A percentile compares a stretch with the other conserved stretches of the same genome.
phyloP scores from a whole-genome alignment of 345 rosid genomes.

The Erodium maritimum region DNA sequence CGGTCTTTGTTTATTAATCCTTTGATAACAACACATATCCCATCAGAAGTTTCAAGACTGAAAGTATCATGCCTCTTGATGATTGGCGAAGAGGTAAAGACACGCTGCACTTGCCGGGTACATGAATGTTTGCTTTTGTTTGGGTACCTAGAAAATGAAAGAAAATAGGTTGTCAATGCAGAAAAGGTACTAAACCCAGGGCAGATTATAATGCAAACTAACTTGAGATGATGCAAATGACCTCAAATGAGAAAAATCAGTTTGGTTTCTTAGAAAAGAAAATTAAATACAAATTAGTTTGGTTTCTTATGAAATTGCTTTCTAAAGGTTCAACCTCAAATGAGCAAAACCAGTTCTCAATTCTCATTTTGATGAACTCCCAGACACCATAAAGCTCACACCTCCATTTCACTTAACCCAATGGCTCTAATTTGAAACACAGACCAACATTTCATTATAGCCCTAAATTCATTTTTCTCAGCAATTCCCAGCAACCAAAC shows the following conservation, averaged over 20 bases:
- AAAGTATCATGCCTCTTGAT: constrained; percentile 36
- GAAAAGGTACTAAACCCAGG: neutral
- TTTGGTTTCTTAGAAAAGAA: neutral
- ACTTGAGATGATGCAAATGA: neutral
- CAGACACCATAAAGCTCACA: too few species aligned
- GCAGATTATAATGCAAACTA: neutral
- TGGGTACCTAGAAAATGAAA: neutral
- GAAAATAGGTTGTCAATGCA: neutral
- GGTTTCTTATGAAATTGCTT: neutral
- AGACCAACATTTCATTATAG: too few species aligned
- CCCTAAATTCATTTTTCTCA: too few species aligned
- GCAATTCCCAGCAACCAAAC: too few species aligned
- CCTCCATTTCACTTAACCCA: too few species aligned
- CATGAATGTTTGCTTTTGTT: neutral
- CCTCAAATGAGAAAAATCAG: neutral
- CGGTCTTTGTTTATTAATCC: constrained; percentile 48
- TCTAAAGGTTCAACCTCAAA: neutral
- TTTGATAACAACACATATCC: constrained; percentile 32
- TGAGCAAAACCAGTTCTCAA: neutral
- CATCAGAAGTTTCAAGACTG: constrained; percentile 68
- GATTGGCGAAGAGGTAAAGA: constrained; percentile 70
- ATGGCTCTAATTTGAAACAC: too few species aligned
- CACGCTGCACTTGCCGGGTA: constrained; percentile 29
- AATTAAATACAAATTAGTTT: too few species aligned
- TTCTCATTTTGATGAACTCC: neutral